Percentiles rank a stretch among this genome's conserved stretches.
Conservation (phyloP, 352 stramenopile genomes). For the Phytophthora meadii region DNA sequence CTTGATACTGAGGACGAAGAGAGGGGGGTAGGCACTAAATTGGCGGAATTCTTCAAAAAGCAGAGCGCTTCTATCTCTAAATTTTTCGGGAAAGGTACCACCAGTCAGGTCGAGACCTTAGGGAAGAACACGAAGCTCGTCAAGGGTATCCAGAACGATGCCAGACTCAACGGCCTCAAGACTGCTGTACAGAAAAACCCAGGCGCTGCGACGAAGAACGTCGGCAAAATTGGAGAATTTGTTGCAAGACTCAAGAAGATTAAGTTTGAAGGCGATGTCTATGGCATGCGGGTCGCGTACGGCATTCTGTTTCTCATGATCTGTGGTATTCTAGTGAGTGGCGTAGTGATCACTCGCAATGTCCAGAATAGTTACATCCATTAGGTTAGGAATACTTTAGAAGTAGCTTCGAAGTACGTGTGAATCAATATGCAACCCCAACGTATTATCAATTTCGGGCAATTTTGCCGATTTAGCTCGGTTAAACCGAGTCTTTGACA, state of each 20-base stretch:
- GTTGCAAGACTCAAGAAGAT: slow-evolving; percentile 14
- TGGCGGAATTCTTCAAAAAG: slow-evolving; percentile 5
- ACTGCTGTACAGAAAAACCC: neutral
- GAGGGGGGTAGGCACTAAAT: neutral
- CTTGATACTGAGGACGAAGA: slow-evolving; percentile 7
- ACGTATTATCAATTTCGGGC: no score
- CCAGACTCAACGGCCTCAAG: neutral
- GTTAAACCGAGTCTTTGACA: no score
- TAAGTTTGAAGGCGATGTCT: slow-evolving; percentile 12
- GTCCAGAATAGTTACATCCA: slow-evolving; percentile 23
- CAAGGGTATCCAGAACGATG: neutral
- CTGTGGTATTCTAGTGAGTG: slow-evolving; percentile 5
- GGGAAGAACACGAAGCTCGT: slow-evolving; percentile 8
- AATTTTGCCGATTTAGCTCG: no score
- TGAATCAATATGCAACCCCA: slow-evolving; percentile 6
- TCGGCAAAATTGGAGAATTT: slow-evolving; percentile 8
- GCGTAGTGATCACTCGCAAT: slow-evolving; percentile 2
- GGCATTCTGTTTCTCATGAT: slow-evolving; percentile 11
- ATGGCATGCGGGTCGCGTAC: slow-evolving; percentile 25
- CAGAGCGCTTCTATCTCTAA: slow-evolving; percentile 1
- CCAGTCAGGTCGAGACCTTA: slow-evolving; percentile 5
- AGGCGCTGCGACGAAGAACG: neutral
- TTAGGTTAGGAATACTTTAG: neutral
- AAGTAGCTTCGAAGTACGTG: no score
- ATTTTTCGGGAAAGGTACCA: slow-evolving; percentile 1